Conservation (phyloP, 768 basidiomycete species). For the Panus rudis region DNA sequence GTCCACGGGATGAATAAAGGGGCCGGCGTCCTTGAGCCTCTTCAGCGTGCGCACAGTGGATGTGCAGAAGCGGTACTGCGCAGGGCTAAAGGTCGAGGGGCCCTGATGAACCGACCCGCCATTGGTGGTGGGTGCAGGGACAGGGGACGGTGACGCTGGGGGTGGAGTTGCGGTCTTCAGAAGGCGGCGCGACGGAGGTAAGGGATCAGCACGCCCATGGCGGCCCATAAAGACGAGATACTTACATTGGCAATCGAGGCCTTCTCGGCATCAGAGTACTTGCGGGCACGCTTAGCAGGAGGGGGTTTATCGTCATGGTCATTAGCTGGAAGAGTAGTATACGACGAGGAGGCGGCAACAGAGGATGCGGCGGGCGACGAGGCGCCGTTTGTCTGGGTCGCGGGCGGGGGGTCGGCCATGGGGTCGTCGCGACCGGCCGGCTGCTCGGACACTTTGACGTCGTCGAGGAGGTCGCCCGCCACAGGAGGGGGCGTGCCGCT, state of each 20-base stretch:
- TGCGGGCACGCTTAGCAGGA: conserved; percentile 78
- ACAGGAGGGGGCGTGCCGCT: conserved; percentile 41
- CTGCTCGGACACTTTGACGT: conserved; percentile 54
- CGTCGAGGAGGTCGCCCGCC: conserved; percentile 38
- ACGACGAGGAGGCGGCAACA: conserved; percentile 20
- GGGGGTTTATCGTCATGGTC: conserved; percentile 62
- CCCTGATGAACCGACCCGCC: conserved; percentile 16
- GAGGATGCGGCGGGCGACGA: conserved; percentile 17
- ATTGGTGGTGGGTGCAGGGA: conserved; percentile 12
- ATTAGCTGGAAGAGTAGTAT: conserved; percentile 26
- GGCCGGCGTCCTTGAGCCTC: conserved; percentile 74
- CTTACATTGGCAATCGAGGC: conserved; percentile 72
- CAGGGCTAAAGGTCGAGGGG: conserved; percentile 46
- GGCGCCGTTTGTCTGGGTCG: conserved; percentile 14
- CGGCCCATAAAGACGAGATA: conserved; percentile 41
- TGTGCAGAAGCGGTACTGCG: conserved; percentile 75
- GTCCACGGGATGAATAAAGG: conserved; percentile 88
- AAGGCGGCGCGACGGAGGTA: conserved; percentile 17
- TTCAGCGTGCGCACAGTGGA: conserved; percentile 77
- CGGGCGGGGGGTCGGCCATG: conserved; percentile 19
- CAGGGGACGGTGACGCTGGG: conserved; percentile 42
- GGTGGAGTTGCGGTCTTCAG: conserved; percentile 72
- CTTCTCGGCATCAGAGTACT: conserved; percentile 69
- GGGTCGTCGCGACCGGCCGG: conserved; percentile 12
- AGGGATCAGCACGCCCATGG: conserved; percentile 46